Base-by-base conservation (phyloP, 306 rosid genomes). In the Phaseolus lunatus region DNA sequence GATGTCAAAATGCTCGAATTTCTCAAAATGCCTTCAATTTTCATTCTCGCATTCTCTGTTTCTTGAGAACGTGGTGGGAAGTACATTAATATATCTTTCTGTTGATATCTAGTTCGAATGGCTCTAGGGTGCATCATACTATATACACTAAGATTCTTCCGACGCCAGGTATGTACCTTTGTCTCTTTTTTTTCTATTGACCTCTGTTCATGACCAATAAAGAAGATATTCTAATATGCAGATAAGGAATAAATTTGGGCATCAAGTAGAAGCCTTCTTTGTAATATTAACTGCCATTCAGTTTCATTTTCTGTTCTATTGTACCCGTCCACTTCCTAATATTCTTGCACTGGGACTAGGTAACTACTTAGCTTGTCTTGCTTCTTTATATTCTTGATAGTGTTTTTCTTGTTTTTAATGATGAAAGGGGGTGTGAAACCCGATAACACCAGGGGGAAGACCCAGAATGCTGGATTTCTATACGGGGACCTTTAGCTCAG, bases 241-340 rank as follows among this genome's bases (percentile, higher is more conserved):
- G 97, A 85, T 90, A 76, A 87, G 86, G 81, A 77, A 81, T 74
- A 89, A 82, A 85, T 94, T 90, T 84, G 97, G 98, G 48, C 87
- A 75, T 79, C 98, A 92, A 72, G 97, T 94, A 44, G 98, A 94
- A 88, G 89, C 96, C 64, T 92, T 92, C 86, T 90, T 86, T 83
- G 91, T 84, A 64, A 85, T 94, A 75, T 69, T 94, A 18, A 89
- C 95, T 45, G 90, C 92, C 49, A 20, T 87, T 85, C 97, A 94
- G 85, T 94, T 92, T 85, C 98, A 94, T 79, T 76, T 90, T 79
- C 85, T 94, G 78, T 94, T 92, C 88, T 94, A 94, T 70, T 91
- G 93, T 77, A 85, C 95, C 16, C 96, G 96, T 48, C 98, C 96
- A 0, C 98, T 94, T 64, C 95, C 96, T 35, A 92, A 92, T 83